Base-by-base conservation (phyloP, 1,139 yeast species). In the Lodderomyces jiufengensis region DNA sequence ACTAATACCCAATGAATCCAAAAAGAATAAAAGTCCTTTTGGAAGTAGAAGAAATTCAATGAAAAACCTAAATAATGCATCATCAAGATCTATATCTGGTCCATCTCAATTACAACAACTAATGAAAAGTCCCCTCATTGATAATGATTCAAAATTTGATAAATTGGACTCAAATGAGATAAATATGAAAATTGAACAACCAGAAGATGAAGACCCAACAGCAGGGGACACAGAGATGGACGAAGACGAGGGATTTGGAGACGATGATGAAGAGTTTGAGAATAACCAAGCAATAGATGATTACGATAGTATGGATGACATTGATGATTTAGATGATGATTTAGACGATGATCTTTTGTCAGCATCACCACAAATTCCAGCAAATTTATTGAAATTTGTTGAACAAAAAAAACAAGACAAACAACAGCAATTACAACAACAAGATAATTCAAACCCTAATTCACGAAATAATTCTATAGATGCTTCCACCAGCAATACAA, bases 291-390 rank as follows among this genome's bases (percentile, higher is more conserved):
- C 51, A 28, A 47, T 44, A 21, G 55, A 43, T 9, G 47, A 45
- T 21, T 50, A 53, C 34, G 50, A 61, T 12, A 70, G 66, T 41
- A 75, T 69, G 33, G 75, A 70, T 36, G 47, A 46, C 23, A 49
- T 54, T 36, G 50, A 61, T 12, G 70, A 66, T 40, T 75, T 68
- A 33, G 75, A 70, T 35, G 73, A 68, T 27, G 35, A 32, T 21
- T 50, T 66, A 40, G 78, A 73, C 40, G 80, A 73, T 36, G 76
- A 70, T 21, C 52, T 76, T 24, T 55, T 78, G 20, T 74, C 81
- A 0, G 80, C 78, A 1, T 78, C 84, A 3, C 86, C 86, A 1
- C 84, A 80, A 47, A 79, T 80, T 3, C 86, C 86, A 0, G 77
- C 75, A 28, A 76, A 76, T 35, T 57, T 80, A 18, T 52, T 80